Evolutionary conservation across 75 land plant genomes (phyloP).

Genomic region (Larix kaempferi): DNA sequence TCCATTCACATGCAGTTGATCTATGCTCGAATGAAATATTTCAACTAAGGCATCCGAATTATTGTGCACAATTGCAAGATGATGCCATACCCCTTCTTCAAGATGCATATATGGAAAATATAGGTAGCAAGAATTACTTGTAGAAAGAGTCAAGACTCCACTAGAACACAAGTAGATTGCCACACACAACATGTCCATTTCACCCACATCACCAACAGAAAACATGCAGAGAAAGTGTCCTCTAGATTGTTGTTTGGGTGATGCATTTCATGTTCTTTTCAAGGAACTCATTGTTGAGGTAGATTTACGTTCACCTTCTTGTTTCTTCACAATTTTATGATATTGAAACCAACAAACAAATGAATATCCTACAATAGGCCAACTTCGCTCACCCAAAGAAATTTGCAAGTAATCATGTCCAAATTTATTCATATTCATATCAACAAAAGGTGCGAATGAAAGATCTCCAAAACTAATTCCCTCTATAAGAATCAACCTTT

Average conservation of each 20-base stretch:
- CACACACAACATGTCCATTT: slow-evolving; percentile 53
- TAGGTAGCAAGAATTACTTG: slow-evolving; percentile 71
- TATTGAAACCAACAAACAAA: slow-evolving; percentile 93
- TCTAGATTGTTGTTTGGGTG: slow-evolving; percentile 15
- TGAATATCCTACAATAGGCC: slow-evolving; percentile 98
- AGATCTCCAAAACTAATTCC: slow-evolving; percentile 54
- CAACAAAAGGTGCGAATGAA: slow-evolving; percentile 81
- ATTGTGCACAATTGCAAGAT: slow-evolving; percentile 91
- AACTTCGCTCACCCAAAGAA: slow-evolving; percentile 89
- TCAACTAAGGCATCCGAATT: slow-evolving; percentile 98
- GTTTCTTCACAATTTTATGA: slow-evolving; percentile 46
- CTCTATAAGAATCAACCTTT: slow-evolving; percentile 68
- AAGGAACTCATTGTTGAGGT: slow-evolving; percentile 15
- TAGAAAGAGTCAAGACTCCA: slow-evolving; percentile 79
- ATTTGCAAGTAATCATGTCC: slow-evolving; percentile 93
- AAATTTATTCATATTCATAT: slow-evolving; percentile 66
- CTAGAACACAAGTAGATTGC: slow-evolving; percentile 78
- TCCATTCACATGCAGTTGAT: slow-evolving; percentile 87
- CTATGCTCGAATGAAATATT: slow-evolving; percentile 92
- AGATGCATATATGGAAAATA: slow-evolving; percentile 75
- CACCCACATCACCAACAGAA: slow-evolving; percentile 79
- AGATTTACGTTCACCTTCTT: slow-evolving; percentile 84
- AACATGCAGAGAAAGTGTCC: slow-evolving; percentile 60
- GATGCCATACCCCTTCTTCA: slow-evolving; percentile 93
- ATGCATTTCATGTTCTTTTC: slow-evolving; percentile 16